Conservation (phyloP, 1,284 basidiomycete species). For the Serendipita sp. region DNA sequence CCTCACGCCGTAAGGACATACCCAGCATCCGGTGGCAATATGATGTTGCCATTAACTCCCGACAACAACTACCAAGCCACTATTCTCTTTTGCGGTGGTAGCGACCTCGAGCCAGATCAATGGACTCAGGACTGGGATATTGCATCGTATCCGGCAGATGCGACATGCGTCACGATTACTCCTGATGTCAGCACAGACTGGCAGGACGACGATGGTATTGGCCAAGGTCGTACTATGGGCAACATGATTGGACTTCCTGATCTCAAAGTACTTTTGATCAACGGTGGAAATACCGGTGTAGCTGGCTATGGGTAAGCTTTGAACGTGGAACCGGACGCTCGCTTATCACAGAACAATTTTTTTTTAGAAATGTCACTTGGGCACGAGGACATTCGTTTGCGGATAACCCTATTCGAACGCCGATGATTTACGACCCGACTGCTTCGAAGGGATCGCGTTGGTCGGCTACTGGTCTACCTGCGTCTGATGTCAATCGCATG, state of each 20-base stretch:
- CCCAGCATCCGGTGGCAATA: constrained; percentile 79
- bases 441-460: constrained; percentile 52
- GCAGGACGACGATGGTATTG: constrained; percentile 62
- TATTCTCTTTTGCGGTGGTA: constrained; percentile 80
- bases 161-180: constrained; percentile 42
- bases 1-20: constrained; percentile 72
- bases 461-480: constrained; percentile 49
- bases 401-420: constrained; percentile 43
- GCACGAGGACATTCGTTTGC: constrained; percentile 31
- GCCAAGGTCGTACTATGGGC: constrained; percentile 69
- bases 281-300: constrained; percentile 61
- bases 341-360: neutral
- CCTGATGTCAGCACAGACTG: constrained; percentile 45
- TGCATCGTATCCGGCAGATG: constrained; percentile 21
- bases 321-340: constrained; percentile 23
- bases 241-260: constrained; percentile 72
- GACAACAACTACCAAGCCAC: constrained; percentile 80
- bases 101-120: constrained; percentile 53
- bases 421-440: constrained; percentile 64
- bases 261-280: constrained; percentile 58
- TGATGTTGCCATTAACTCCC: constrained; percentile 83
- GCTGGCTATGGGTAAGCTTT: constrained; percentile 28
- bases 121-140: constrained; percentile 24
- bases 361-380: constrained; percentile 16
- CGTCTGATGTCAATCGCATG: constrained; percentile 55